phyloP scores from a whole-genome alignment of 306 rosid species.

The Lithocarpus polystachyus region DNA sequence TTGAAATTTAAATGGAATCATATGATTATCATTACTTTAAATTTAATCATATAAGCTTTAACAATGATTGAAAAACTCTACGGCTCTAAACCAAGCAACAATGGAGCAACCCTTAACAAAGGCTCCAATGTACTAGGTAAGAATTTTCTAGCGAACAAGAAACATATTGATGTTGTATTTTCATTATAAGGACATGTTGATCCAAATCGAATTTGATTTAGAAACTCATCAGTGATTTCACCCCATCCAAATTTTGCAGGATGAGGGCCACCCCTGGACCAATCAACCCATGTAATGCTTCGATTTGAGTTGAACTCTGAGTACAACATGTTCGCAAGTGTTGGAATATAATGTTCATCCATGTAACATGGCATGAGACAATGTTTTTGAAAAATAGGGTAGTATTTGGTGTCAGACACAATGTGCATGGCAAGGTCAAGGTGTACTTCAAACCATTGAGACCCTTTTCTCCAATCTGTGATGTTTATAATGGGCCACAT shows the following conservation, averaged over 20 bases:
- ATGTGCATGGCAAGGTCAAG: constrained; percentile 45
- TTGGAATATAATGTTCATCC: constrained; percentile 66
- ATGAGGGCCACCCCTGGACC: constrained; percentile 60
- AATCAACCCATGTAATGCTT: constrained; percentile 59
- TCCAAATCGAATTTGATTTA: constrained; percentile 45
- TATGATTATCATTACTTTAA: background rate
- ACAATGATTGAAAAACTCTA: constrained; percentile 3
- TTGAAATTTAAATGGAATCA: background rate
- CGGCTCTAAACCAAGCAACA: constrained; percentile 40
- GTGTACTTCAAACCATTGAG: constrained; percentile 67
- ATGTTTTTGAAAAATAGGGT: constrained; percentile 24
- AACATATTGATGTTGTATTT: constrained; percentile 42
- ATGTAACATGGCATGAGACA: constrained; percentile 48
- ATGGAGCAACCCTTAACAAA: constrained; percentile 36
- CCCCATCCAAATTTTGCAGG: constrained; percentile 34
- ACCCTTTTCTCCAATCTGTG: constrained; percentile 61
- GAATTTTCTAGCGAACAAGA: constrained; percentile 66
- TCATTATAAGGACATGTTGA: constrained; percentile 38
- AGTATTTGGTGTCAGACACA: constrained; percentile 43
- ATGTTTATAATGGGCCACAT: constrained; percentile 48
- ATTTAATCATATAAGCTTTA: background rate
- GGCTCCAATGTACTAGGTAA: constrained; percentile 48
- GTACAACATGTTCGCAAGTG: constrained; percentile 37
- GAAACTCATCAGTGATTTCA: constrained; percentile 39
- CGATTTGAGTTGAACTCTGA: constrained; percentile 30